Evolutionary conservation across 2,329 filamentous ascomycete species (phyloP).

Genomic region (Aaosphaeria pasadenensis): DNA sequence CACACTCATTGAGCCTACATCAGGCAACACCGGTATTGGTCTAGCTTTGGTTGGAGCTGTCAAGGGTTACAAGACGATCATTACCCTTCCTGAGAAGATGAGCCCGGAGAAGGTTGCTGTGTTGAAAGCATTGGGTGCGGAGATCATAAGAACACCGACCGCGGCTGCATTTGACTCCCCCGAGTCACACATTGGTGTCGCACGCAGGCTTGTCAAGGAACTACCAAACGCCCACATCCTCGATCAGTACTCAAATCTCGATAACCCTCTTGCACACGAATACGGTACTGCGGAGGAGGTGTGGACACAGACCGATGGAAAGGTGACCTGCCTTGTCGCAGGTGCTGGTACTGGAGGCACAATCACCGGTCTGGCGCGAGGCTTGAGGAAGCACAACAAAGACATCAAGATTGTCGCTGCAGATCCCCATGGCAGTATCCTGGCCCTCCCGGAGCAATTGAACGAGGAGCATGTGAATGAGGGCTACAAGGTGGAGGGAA

Average conservation of each 20-base stretch:
- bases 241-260: constrained; percentile 88
- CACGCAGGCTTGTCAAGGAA: constrained; percentile 85
- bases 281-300: constrained; percentile 94
- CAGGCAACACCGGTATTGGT: constrained; percentile 96
- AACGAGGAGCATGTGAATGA: constrained; percentile 80
- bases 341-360: constrained; percentile 95
- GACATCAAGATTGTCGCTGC: constrained; percentile 87
- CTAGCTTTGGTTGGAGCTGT: constrained; percentile 90
- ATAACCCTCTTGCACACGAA: constrained; percentile 94
- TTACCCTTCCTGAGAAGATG: constrained; percentile 99
- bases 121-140: constrained; percentile 86
- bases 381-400: constrained; percentile 81
- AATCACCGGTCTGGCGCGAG: constrained; percentile 82
- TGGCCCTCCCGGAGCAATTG: constrained; percentile 75
- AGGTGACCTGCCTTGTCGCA: constrained; percentile 78
- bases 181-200: constrained; percentile 96
- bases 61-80: constrained; percentile 98
- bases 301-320: constrained; percentile 83
- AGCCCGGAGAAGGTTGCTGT: constrained; percentile 97
- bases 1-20: constrained; percentile 96
- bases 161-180: constrained; percentile 92
- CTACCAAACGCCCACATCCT: constrained; percentile 96
- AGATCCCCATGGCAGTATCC: constrained; percentile 87
- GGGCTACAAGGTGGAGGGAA: constrained; percentile 96
- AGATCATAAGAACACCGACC: constrained; percentile 95